Percentiles rank a stretch among this genome's conserved stretches.
Evolutionary conservation across 208 protist species (phyloP).

Genomic region (Cochliopodium minus): DNA sequence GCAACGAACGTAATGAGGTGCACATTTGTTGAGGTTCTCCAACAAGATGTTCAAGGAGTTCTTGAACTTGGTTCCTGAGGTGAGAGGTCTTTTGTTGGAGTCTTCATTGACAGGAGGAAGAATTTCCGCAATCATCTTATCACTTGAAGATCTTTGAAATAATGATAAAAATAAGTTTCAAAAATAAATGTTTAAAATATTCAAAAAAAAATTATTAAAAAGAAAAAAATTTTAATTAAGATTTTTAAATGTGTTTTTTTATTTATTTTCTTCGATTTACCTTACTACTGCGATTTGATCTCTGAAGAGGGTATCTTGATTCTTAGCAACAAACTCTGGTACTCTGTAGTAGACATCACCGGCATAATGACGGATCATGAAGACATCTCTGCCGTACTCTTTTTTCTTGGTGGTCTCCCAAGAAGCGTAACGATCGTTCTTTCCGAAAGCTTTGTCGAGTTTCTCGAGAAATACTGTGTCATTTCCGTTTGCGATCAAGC

Average conservation of each 20-base stretch:
- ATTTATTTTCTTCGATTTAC: too few species aligned
- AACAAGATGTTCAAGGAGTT: background rate
- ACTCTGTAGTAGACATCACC: constrained; percentile 45
- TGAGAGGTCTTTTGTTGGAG: too few species aligned
- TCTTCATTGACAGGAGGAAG: too few species aligned
- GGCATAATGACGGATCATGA: constrained; percentile 43
- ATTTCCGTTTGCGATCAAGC: background rate
- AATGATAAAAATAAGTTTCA: too few species aligned
- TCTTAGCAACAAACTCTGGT: constrained; percentile 42
- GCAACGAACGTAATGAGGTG: background rate
- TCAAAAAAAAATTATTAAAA: too few species aligned
- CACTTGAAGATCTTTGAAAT: too few species aligned
- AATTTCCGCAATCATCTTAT: too few species aligned
- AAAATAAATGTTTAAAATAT: too few species aligned
- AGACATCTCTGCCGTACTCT: background rate
- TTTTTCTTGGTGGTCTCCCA: background rate
- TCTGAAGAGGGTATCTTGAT: constrained; percentile 40
- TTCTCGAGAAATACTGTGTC: constrained; percentile 3
- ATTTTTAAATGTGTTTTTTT: too few species aligned
- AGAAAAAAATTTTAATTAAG: too few species aligned
- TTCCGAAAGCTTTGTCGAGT: background rate
- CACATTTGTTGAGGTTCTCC: background rate
- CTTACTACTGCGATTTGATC: constrained; percentile 30
- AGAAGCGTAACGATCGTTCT: background rate
- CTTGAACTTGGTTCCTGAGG: too few species aligned